A percentile compares a stretch with the other conserved stretches of the same genome.
Evolutionary conservation across 2,329 filamentous ascomycete species (phyloP).

Genomic region (Colletotrichum godetiae): DNA sequence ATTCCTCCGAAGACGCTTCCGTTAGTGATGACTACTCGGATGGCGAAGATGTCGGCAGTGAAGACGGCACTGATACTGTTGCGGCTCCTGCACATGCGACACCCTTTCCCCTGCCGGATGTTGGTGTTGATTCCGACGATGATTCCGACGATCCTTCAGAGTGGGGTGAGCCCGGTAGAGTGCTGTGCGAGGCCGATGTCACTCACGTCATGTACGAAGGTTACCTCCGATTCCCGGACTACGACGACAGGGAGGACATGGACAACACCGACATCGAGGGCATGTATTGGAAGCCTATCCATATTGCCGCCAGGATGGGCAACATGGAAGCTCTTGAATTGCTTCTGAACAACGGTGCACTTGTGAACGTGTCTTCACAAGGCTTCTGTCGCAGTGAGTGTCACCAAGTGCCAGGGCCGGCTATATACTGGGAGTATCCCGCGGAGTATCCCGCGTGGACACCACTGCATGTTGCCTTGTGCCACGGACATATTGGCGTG

Average conservation of each 20-base stretch:
- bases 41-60: background rate
- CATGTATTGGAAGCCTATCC: background rate
- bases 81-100: no score
- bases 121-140: background rate
- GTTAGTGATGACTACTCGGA: background rate
- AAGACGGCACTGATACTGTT: background rate
- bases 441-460: background rate
- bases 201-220: background rate
- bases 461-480: constrained; percentile 1
- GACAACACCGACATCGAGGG: background rate
- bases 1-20: background rate
- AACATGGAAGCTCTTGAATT: background rate
- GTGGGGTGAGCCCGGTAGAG: background rate
- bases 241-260: background rate
- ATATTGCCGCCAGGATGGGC: background rate
- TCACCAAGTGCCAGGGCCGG: background rate
- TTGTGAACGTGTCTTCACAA: background rate
- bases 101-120: background rate
- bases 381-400: background rate
- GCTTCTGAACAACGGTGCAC: background rate
- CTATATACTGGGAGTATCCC: background rate
- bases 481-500: background rate
- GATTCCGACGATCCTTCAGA: background rate
- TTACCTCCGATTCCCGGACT: background rate
- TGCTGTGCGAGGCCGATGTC: background rate